Conservation (phyloP, 176 grass and related monocot species). For the Saccharum spontaneum region DNA sequence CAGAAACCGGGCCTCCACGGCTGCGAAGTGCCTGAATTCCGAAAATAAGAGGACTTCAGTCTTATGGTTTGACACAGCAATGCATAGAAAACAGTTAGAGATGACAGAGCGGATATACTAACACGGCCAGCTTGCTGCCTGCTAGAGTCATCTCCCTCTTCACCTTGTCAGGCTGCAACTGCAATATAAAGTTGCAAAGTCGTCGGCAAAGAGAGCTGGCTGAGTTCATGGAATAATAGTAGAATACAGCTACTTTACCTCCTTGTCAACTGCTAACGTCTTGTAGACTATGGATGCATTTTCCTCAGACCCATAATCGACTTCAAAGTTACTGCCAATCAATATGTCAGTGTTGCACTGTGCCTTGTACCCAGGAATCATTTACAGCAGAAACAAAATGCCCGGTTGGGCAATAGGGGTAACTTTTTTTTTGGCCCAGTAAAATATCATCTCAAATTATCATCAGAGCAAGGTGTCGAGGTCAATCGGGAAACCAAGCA, state of each 20-base stretch:
- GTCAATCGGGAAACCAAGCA: not conserved
- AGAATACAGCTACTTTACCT: constrained; percentile 1
- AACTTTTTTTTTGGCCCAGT: not conserved
- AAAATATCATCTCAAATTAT: not conserved
- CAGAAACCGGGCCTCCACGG: constrained; percentile 80
- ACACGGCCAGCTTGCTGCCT: constrained; percentile 74
- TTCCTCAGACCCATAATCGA: constrained; percentile 61
- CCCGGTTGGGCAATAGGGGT: not conserved
- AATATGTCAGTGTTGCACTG: not conserved
- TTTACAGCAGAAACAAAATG: not conserved
- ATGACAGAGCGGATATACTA: constrained; percentile 28
- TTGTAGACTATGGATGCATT: constrained; percentile 30
- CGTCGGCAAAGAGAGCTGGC: not conserved
- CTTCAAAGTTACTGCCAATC: constrained; percentile 65
- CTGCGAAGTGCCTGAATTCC: constrained; percentile 63
- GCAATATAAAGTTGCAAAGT: constrained; percentile 27
- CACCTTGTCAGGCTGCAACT: constrained; percentile 94
- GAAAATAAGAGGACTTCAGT: not conserved
- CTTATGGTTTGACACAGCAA: not conserved
- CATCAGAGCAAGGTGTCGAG: not conserved
- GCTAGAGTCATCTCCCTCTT: constrained; percentile 69
- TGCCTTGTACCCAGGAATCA: not conserved
- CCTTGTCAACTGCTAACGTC: constrained; percentile 32
- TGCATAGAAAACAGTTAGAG: not conserved
- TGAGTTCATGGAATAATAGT: not conserved